These are phyloP conservation scores for Astrothelium subdiscretum DNA, from an alignment of 495 filamentous ascomycete species.

Conservation along the genomic window DNA sequence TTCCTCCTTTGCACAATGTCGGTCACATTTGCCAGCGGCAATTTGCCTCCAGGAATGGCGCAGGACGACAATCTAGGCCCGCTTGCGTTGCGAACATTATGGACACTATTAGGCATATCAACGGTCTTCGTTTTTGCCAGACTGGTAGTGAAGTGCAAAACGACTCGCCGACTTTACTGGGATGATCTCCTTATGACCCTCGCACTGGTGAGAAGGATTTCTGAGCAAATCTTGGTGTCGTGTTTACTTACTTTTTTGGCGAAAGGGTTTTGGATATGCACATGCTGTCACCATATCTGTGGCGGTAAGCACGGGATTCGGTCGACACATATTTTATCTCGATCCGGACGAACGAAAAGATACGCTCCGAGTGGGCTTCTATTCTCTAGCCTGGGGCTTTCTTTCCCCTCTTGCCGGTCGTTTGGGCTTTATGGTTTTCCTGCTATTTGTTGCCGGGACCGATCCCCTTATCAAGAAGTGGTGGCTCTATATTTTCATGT, in stretches of 20 bases:
- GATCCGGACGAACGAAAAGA: not conserved
- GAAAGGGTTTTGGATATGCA: not conserved
- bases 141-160: constrained; percentile 5
- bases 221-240: not conserved
- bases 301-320: constrained; percentile 5
- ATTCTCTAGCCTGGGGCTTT: constrained; percentile 3
- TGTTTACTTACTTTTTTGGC: not conserved
- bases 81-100: constrained; percentile 1
- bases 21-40: not conserved
- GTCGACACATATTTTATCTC: constrained; percentile 12
- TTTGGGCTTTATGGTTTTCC: constrained; percentile 11
- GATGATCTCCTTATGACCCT: constrained; percentile 9
- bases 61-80: constrained; percentile 1
- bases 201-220: not conserved
- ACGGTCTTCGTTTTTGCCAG: constrained; percentile 3
- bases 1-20: not conserved
- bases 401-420: constrained; percentile 11
- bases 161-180: constrained; percentile 10
- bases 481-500: constrained; percentile 12
- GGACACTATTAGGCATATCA: constrained; percentile 6
- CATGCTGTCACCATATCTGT: constrained; percentile 7
- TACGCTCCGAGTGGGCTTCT: constrained; percentile 2
- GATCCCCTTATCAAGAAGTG: constrained; percentile 9
- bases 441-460: constrained; percentile 12
- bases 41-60: not conserved